Base-by-base conservation (phyloP, 1,139 yeast species). In the Magnusiomyces suaveolens region DNA sequence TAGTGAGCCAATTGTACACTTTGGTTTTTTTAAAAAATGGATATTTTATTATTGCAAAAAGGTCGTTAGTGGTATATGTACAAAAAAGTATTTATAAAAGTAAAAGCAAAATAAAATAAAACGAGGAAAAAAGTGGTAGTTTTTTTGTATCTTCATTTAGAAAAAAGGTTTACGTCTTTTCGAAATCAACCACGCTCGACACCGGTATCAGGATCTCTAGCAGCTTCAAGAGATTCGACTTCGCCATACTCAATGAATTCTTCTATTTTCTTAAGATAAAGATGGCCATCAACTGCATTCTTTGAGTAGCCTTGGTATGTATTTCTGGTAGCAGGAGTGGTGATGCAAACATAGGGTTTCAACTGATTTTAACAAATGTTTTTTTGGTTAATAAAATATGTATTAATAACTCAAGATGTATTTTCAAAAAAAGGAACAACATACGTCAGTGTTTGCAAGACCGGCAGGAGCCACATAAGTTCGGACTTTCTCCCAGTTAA, bases 401-500 rank as follows among this genome's bases (percentile, higher is more conserved):
- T n/a, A n/a, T n/a, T n/a, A n/a, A n/a, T n/a, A n/a, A n/a, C n/a
- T n/a, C n/a, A n/a, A n/a, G n/a, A n/a, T n/a, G n/a, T n/a, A n/a
- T n/a, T n/a, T n/a, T n/a, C n/a, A n/a, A n/a, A n/a, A n/a, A n/a
- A n/a, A n/a, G n/a, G n/a, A n/a, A n/a, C n/a, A n/a, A n/a, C n/a
- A n/a, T 51, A 62, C 63, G 39, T 65, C 64, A 14, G 76, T 56
- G 61, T 61, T 60, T 64, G 76, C 63, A 44, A 73, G 54, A 26
- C 63, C 65, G 56, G 72, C 72, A 1, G 99, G 99, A 10, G 83
- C 89, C 2, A 87, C 95, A 69, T 84, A 92, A 0, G 97, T 89
- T 65, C 97, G 79, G 36, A 90, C 98, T 66, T 84, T 88, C 46
- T 73, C 71, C 88, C 95, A 92, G 72, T 87, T 79, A 60, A 92